Percentiles rank a stretch among this genome's conserved stretches.
phyloP scores from a whole-genome alignment of 257 asterid species.

The Salvia rosmarinus region DNA sequence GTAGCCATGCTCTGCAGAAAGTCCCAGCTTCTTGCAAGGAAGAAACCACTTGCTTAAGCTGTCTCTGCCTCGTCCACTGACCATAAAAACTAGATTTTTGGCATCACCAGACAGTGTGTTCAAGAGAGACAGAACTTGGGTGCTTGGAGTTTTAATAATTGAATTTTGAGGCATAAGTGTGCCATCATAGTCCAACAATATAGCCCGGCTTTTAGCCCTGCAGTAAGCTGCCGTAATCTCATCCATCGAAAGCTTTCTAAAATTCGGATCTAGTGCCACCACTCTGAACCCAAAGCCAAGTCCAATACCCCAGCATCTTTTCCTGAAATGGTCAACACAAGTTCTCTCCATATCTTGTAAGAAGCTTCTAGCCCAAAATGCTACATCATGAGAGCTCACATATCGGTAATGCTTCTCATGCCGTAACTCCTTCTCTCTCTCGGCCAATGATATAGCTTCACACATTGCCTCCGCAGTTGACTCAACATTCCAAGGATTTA shows the following conservation, averaged over 20 bases:
- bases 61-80: conserved; percentile 88
- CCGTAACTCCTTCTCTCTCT: conserved; percentile 71
- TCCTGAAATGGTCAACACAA: conserved; percentile 84
- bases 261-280: conserved; percentile 86
- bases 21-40: conserved; percentile 79
- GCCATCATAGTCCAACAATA: conserved; percentile 90
- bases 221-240: conserved; percentile 68
- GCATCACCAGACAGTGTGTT: conserved; percentile 66
- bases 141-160: conserved; percentile 69
- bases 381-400: conserved; percentile 80
- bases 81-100: conserved; percentile 73
- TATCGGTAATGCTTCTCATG: conserved; percentile 91
- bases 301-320: conserved; percentile 89
- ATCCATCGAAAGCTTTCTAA: conserved; percentile 77
- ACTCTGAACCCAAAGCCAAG: conserved; percentile 93
- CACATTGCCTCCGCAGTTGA: conserved; percentile 86
- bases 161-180: conserved; percentile 92
- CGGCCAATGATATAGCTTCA: conserved; percentile 82
- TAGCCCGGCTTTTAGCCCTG: conserved; percentile 72
- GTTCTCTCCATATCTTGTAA: conserved; percentile 92
- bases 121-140: conserved; percentile 73
- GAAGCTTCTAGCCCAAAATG: conserved; percentile 88
- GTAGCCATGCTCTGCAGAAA: conserved; percentile 96
- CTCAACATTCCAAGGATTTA: conserved; percentile 91
- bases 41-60: conserved; percentile 81